Percentiles rank a stretch among this genome's conserved stretches.
phyloP scores from a whole-genome alignment of 805 yeast genomes.

The Kregervanrija delftensis region DNA sequence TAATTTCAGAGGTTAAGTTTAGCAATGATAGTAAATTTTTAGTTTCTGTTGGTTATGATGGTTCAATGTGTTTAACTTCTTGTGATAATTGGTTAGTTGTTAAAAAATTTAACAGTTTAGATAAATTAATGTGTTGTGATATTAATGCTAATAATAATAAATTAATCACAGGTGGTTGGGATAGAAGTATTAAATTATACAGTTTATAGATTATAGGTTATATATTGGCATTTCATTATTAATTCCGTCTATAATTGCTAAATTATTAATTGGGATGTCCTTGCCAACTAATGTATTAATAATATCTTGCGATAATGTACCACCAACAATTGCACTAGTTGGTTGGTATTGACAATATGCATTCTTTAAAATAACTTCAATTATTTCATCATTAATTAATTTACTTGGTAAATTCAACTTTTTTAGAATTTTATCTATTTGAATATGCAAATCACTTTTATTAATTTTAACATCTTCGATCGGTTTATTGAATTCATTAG shows the following conservation, averaged over 20 bases:
- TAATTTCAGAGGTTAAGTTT: constrained; percentile 62
- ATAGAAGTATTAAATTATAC: constrained; percentile 58
- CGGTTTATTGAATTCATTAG: constrained; percentile 18
- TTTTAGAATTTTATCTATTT: constrained; percentile 27
- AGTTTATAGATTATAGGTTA: constrained; percentile 17
- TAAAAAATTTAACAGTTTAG: constrained; percentile 49
- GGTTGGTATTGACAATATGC: constrained; percentile 68
- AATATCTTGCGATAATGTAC: constrained; percentile 83
- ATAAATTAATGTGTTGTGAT: constrained; percentile 70
- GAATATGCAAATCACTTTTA: constrained; percentile 22
- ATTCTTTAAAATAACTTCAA: constrained; percentile 39
- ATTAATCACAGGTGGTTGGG: constrained; percentile 76
- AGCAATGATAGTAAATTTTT: constrained; percentile 37
- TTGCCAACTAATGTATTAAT: constrained; percentile 72
- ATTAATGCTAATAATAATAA: constrained; percentile 28
- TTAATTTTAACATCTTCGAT: constrained; percentile 19
- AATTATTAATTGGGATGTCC: constrained; percentile 77
- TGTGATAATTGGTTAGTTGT: constrained; percentile 64
- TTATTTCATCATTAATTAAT: constrained; percentile 26
- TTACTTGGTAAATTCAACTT: constrained; percentile 42
- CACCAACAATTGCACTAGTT: constrained; percentile 82
- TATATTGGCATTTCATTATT: constrained; percentile 74
- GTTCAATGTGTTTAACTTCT: constrained; percentile 52
- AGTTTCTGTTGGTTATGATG: constrained; percentile 67
- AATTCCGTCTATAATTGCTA: constrained; percentile 68